Evolutionary conservation across 495 filamentous ascomycete genomes (phyloP).

Genomic region (Trichoderma reesei): DNA sequence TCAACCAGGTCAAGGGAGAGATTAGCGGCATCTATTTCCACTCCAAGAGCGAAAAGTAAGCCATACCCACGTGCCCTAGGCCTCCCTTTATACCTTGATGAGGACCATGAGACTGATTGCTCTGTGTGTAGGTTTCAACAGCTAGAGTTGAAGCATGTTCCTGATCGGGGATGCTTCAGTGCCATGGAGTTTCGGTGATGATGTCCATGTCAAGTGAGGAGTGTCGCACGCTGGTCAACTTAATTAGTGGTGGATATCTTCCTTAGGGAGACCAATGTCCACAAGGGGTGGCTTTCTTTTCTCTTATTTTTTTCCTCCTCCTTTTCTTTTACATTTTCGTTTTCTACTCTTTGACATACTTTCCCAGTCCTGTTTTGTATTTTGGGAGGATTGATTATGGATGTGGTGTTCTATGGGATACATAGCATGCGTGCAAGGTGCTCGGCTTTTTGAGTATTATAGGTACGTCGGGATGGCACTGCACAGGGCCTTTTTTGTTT

Average conservation of each 20-base stretch:
- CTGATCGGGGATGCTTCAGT: conserved; percentile 73
- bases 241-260: not conserved
- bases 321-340: not conserved
- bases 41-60: conserved; percentile 90
- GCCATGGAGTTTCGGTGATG: conserved; percentile 87
- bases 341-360: not conserved
- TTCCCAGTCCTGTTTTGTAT: not conserved
- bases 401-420: conserved; percentile 4
- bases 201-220: not conserved
- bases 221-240: not conserved
- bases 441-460: conserved; percentile 5
- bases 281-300: not conserved
- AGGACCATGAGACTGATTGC: conserved; percentile 16
- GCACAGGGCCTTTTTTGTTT: not conserved
- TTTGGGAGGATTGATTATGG: not conserved
- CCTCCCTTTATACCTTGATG: not conserved
- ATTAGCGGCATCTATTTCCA: conserved; percentile 97
- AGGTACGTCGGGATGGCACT: conserved; percentile 5
- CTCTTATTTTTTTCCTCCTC: not conserved
- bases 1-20: conserved; percentile 78
- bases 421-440: conserved; percentile 8
- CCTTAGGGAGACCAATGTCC: not conserved
- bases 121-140: conserved; percentile 67
- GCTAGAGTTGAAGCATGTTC: conserved; percentile 78
- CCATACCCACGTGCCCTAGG: conserved; percentile 11